Evolutionary conservation across 1,284 basidiomycete species (phyloP), one percentile per base, ranked within the genome.

Genomic region (Stereum hirsutum): DNA sequence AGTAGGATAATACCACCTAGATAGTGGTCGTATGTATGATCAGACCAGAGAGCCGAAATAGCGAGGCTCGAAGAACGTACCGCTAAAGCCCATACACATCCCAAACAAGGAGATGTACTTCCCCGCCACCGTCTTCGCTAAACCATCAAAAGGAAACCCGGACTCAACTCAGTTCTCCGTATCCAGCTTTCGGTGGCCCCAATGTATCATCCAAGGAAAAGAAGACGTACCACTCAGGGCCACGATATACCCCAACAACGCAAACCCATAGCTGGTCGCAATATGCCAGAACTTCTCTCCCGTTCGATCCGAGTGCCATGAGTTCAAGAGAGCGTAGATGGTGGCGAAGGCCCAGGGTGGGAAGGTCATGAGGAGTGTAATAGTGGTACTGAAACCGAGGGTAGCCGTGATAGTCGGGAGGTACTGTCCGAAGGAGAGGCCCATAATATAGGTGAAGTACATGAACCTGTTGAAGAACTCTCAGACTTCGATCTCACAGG

Each of bases 261-360:
- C 81, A 24, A 79, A 48, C 27, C 65, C 48, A 11, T 82, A 62
- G 2, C 81, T 72, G 30, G 62, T 55, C 1, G 65, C 56, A 42
- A 79, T 75, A 53, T 89, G 81, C 59, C 68, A 75, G 61, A 78
- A 84, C 42, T 83, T 74, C 48, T 86, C 81, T 15, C 69, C 72
- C 15, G 55, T 63, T 47, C 68, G 66, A 59, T 91, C 88, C 7
- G 88, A 88, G 61, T 85, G 82, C 46, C 79, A n/a, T 81, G n/a
- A n/a, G n/a, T n/a, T n/a, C n/a, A n/a, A n/a, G 41, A 77, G 69
- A 3, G 73, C 67, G 14, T 74, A 65, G 20, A 78, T 60, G 4
- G 77, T 75, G 1, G 83, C 74, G 57, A 88, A 78, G 11, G 76
- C 62, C 75, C 82, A 91, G 2, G 87, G 87, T 27, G 88, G 87